Evolutionary conservation across 352 stramenopile genomes (phyloP).

Genomic region (Phytopythium chamaehyphon): DNA sequence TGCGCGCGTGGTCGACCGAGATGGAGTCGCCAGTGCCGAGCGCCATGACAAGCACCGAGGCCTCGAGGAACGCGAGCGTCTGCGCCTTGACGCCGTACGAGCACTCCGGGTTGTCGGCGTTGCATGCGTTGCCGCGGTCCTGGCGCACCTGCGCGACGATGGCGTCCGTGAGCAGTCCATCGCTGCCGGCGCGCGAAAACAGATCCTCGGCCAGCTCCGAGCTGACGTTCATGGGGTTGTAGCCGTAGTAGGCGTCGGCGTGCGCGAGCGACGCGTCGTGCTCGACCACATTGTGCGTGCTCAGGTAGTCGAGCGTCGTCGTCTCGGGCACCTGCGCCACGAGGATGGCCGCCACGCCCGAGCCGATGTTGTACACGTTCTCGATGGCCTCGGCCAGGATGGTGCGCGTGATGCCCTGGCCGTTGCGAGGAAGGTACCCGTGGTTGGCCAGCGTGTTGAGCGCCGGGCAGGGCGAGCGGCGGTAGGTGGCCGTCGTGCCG

Average conservation of each 20-base stretch:
- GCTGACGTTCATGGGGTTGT: conserved; percentile 25
- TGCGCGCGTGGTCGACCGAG: conserved; percentile 19
- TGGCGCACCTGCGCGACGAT: conserved; percentile 19
- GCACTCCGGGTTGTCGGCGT: conserved; percentile 23
- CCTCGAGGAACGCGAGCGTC: conserved; percentile 18
- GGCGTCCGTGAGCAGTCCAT: conserved; percentile 17
- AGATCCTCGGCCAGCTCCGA: conserved; percentile 21
- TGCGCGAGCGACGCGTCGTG: conserved; percentile 49
- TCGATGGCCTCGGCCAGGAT: conserved; percentile 18
- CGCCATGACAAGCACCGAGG: conserved; percentile 17
- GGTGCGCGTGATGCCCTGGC: conserved; percentile 26
- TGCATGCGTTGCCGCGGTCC: conserved; percentile 19
- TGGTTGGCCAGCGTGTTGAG: conserved; percentile 54
- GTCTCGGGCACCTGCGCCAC: conserved; percentile 16
- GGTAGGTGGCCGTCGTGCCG: conserved; percentile 18
- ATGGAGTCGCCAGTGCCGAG: conserved; percentile 17
- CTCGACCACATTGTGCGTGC: conserved; percentile 36
- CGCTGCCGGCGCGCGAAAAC: conserved; percentile 14
- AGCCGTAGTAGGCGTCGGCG: conserved; percentile 23
- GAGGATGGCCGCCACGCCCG: conserved; percentile 15
- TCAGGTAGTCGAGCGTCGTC: conserved; percentile 34
- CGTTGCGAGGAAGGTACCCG: conserved; percentile 34
- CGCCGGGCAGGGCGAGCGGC: conserved; percentile 34
- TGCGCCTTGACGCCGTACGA: conserved; percentile 16
- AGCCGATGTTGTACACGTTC: conserved; percentile 30